Evolutionary conservation across 257 asterid species (phyloP), one percentile per base, ranked within the genome.

Genomic region (Solanum sejunctum): DNA sequence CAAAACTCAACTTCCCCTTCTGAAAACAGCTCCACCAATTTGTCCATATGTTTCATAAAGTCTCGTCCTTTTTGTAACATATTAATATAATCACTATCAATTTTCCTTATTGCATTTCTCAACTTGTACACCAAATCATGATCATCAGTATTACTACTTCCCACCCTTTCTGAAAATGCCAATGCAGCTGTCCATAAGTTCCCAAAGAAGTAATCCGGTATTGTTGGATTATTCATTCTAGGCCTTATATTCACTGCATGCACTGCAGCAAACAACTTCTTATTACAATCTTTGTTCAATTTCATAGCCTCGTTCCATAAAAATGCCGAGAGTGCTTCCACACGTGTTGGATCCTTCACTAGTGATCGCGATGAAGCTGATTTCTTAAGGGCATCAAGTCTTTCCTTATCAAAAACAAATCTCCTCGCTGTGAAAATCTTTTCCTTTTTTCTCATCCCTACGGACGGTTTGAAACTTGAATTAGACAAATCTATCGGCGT

Each of bases 261-360:
- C 43, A 66, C 70, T 3, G 86, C 90, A 7, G 73, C 88, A 51
- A 69, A 84, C 13, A 6, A 13, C 16, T 81, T 84, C 17, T 26
- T 55, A 12, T 26, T 55, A 17, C 32, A 7, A 26, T 28, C 16
- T 0, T 13, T 69, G 6, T 80, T 78, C 3, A 43, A 12, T 77
- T 84, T 87, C 6, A 84, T 36, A 0, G 39, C 23, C 7, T 82
- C 85, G 28, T 70, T 77, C 93, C 92, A 92, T n/a, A 93, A 45
- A 23, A 86, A 90, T 8, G 90, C 86, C 0, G 93, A 86, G 13
- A 92, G 89, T 12, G 87, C 88, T 83, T 92, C 97, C 16, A 93
- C 92, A 2, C 93, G 83, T 8, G 91, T 92, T 3, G 93, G 93
- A 80, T 87, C 80, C 13, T 81, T 83, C 56, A 84, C 64, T 2